phyloP scores from a whole-genome alignment of 192 early-diverging fungal species.

The Kappamyces sp. region DNA sequence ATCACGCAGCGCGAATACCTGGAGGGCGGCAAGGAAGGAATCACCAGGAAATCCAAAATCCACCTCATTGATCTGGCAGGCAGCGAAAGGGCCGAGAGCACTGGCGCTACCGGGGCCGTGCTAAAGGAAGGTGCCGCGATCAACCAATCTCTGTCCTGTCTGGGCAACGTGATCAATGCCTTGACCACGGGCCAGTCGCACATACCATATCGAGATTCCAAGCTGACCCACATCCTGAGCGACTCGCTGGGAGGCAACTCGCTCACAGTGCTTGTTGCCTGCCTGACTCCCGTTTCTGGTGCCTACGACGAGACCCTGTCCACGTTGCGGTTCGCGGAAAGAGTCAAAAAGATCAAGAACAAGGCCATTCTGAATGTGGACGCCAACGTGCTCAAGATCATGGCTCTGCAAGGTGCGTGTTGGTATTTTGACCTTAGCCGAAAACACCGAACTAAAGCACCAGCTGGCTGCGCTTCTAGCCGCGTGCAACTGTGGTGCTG shows the following conservation, averaged over 20 bases:
- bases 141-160: constrained; percentile 73
- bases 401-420: constrained; percentile 4
- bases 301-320: constrained; percentile 42
- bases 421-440: background rate
- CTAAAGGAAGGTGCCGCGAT: constrained; percentile 79
- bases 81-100: constrained; percentile 77
- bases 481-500: constrained; percentile 7
- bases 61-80: constrained; percentile 76
- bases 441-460: constrained; percentile 10
- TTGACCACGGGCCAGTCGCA: constrained; percentile 18
- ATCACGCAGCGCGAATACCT: constrained; percentile 52
- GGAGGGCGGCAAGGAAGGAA: background rate
- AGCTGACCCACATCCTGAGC: constrained; percentile 46
- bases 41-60: constrained; percentile 44
- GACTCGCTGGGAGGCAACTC: constrained; percentile 50
- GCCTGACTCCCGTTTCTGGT: constrained; percentile 37
- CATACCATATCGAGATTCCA: constrained; percentile 49
- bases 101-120: constrained; percentile 77
- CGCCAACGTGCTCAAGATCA: constrained; percentile 7
- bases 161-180: constrained; percentile 69
- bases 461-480: background rate
- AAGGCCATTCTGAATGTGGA: constrained; percentile 35
- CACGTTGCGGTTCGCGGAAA: constrained; percentile 48
- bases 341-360: constrained; percentile 45
- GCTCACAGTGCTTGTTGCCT: constrained; percentile 49